phyloP scores from a whole-genome alignment of 129 eudicot species.

The Arctium minus region DNA sequence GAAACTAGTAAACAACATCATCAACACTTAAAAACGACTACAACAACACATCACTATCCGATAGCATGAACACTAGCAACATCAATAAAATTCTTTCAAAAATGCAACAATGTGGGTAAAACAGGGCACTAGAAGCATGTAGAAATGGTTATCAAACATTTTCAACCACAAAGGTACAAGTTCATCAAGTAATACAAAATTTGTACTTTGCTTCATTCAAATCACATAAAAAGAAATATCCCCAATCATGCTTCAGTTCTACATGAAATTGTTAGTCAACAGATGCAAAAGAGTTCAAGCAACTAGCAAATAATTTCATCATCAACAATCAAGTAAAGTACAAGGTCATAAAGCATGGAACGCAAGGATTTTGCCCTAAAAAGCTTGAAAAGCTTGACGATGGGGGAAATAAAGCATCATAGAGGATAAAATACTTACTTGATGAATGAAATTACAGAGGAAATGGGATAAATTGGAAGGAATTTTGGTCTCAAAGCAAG shows the following conservation, averaged over 20 bases:
- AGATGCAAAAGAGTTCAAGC: not conserved
- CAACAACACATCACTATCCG: not conserved
- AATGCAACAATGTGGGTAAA: not conserved
- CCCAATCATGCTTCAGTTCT: not conserved
- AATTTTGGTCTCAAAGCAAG: not conserved
- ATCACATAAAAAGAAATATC: not conserved
- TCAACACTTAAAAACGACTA: not conserved
- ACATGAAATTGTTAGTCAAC: not conserved
- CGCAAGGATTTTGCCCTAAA: not conserved
- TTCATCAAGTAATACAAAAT: not conserved
- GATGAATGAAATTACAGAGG: not conserved
- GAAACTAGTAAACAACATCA: not conserved
- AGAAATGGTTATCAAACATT: not conserved
- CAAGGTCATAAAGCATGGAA: not conserved
- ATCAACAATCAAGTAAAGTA: not conserved
- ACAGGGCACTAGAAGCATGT: not conserved
- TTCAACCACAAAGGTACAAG: not conserved
- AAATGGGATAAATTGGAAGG: not conserved
- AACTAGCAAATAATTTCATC: not conserved
- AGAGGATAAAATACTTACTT: not conserved
- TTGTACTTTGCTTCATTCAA: not conserved
- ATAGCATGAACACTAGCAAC: not conserved
- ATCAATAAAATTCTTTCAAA: not conserved
- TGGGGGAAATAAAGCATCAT: not conserved
- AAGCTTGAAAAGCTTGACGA: not conserved